phyloP scores from a whole-genome alignment of 1,284 basidiomycete species.

The Microbotryum saponariae region DNA sequence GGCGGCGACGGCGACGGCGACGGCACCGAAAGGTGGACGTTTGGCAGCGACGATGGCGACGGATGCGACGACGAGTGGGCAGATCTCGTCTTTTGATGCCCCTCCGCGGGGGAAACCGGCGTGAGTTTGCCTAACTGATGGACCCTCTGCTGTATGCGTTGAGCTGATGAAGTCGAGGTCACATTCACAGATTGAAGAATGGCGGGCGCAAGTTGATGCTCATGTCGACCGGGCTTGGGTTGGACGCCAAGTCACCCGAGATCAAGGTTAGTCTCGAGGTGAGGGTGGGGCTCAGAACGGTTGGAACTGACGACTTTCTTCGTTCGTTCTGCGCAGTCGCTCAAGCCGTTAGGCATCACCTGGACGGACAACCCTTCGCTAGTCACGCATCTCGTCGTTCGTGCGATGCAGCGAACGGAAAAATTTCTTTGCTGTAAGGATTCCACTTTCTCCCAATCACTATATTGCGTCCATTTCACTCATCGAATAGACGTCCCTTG shows the following conservation, averaged over 20 bases:
- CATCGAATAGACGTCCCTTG: too few relatives aligned
- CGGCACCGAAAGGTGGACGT: constrained; percentile 1
- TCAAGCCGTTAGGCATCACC: constrained; percentile 57
- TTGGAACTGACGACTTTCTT: neutral
- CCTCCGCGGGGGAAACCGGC: constrained; percentile 25
- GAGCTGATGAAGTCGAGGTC: neutral
- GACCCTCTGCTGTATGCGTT: neutral
- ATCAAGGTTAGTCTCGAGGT: constrained; percentile 22
- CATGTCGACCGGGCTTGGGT: constrained; percentile 33
- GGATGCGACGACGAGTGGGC: constrained; percentile 9
- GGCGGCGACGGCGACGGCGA: neutral
- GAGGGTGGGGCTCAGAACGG: neutral
- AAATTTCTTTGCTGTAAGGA: constrained; percentile 63
- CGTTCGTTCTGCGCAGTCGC: constrained; percentile 43
- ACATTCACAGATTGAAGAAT: neutral
- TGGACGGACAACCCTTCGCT: constrained; percentile 55
- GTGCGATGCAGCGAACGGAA: constrained; percentile 63
- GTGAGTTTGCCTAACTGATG: constrained; percentile 4
- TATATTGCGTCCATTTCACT: neutral
- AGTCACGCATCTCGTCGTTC: constrained; percentile 67
- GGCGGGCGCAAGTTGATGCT: constrained; percentile 17
- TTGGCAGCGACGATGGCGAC: neutral
- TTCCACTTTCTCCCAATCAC: neutral
- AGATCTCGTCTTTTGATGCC: constrained; percentile 23
- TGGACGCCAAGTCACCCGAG: constrained; percentile 19